Evolutionary conservation across 768 basidiomycete genomes (phyloP), one percentile per base, ranked within the genome.

Genomic region (Stropharia rugosoannulata): DNA sequence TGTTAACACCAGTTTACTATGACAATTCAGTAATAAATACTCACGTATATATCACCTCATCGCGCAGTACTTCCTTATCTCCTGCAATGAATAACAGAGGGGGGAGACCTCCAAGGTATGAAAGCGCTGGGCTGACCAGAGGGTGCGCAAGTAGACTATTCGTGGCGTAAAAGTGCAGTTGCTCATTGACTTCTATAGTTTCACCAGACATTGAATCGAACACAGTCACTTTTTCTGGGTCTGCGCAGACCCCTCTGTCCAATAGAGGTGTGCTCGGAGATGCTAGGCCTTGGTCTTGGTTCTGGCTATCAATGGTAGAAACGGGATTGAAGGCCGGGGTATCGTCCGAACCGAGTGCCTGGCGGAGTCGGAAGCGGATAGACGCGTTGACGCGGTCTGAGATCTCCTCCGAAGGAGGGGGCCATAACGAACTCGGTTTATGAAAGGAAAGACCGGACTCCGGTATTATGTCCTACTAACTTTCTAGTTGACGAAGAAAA

Each of bases 21-120:
- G 8, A 32, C 19, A n/a, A 27, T 39, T 27, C 29, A 15, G 45
- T 1, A 42, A 43, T 16, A 22, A 40, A 3, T 35, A 78, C 86
- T 59, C 47, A 91, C 93, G 81, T 73, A 66, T 93, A 98, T 29
- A 98, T 83, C 35, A 93, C 85, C 70, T 98, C 96, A 66, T 98
- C 96, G 51, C 95, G 78, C 41, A 98, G 70, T 0, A 96, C 93
- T 72, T 98, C 96, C 63, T 88, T 90, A 54, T 97, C 90, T 39
- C 96, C 86, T 1, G 86, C 89, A 59, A 95, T 85, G 60, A 99
- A 72, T 22, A 93, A 71, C 44, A 98, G 65, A 11, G 97, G 97
- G 1, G 93, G 93, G 0, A 99, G 70, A 2, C 95, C 95, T 5
- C 96, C 97, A 10, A 99, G 79, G 70, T 93, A 95, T 0, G 83